phyloP scores from a whole-genome alignment of 2,329 filamentous ascomycete species.

The Talaromyces sp. region DNA sequence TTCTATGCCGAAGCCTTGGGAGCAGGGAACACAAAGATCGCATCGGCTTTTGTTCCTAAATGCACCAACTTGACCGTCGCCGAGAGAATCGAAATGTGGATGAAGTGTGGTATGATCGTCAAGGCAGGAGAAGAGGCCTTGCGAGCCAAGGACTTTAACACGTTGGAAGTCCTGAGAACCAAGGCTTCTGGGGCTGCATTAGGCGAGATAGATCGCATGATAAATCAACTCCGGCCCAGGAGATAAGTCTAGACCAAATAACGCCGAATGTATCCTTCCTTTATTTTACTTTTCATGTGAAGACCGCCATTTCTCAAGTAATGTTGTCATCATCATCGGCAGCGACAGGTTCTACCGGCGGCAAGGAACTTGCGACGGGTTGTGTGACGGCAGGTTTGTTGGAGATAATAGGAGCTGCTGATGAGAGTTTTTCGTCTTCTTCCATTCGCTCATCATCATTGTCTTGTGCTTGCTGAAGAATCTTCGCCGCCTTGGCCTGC shows the following conservation, averaged over 20 bases:
- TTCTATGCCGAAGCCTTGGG: constrained; percentile 88
- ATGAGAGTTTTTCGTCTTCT: constrained; percentile 27
- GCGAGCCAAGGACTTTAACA: constrained; percentile 72
- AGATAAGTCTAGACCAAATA: constrained; percentile 33
- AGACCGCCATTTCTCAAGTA: constrained; percentile 34
- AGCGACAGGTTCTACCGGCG: constrained; percentile 28
- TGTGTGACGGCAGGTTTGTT: constrained; percentile 14
- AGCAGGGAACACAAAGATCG: constrained; percentile 85
- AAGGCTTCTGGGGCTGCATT: constrained; percentile 69
- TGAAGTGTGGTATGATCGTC: constrained; percentile 86
- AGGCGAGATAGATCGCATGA: constrained; percentile 80
- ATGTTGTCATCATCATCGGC: constrained; percentile 45
- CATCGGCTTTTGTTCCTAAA: constrained; percentile 81
- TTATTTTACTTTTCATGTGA: constrained; percentile 13
- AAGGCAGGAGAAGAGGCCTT: constrained; percentile 91
- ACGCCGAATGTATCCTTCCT: constrained; percentile 20
- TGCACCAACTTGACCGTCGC: constrained; percentile 68
- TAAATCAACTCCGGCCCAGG: constrained; percentile 54
- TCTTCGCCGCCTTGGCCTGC: constrained; percentile 28
- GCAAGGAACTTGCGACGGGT: constrained; percentile 21
- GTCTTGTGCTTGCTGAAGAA: constrained; percentile 50
- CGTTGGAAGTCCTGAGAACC: constrained; percentile 70
- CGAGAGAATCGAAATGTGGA: constrained; percentile 85
- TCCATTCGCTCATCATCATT: constrained; percentile 50
- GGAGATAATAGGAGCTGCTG: neutral